A percentile compares a stretch with the other conserved stretches of the same genome.
phyloP scores from a whole-genome alignment of 2,329 filamentous ascomycete species.

The Cytospora schulzeri region DNA sequence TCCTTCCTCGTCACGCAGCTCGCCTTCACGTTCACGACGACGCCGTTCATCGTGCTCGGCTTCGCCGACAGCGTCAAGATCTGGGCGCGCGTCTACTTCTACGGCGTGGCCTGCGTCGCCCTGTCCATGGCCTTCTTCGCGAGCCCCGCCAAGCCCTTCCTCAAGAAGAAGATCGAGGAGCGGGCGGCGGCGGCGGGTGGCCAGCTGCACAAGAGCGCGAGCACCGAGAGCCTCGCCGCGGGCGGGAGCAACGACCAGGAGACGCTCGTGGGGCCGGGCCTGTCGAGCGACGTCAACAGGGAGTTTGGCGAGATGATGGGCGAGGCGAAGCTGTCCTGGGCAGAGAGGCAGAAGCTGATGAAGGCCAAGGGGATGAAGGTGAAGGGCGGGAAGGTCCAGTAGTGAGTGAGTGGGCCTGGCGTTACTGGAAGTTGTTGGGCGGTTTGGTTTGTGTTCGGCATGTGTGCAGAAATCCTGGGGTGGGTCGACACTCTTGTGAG shows the following conservation, averaged over 20 bases:
- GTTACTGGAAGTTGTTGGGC: background rate
- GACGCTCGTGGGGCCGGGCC: constrained; percentile 77
- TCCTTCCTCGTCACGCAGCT: constrained; percentile 77
- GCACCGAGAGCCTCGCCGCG: constrained; percentile 56
- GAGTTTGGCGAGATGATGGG: constrained; percentile 78
- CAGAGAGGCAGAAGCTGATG: constrained; percentile 48
- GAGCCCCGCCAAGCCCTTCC: constrained; percentile 68
- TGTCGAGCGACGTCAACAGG: constrained; percentile 73
- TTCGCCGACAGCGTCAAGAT: constrained; percentile 71
- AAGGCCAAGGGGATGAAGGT: constrained; percentile 18
- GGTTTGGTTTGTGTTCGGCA: background rate
- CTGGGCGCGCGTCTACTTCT: constrained; percentile 90
- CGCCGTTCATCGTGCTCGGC: constrained; percentile 82
- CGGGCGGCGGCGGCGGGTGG: constrained; percentile 52
- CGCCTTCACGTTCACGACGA: constrained; percentile 79
- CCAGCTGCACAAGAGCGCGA: constrained; percentile 40
- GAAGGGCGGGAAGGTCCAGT: constrained; percentile 10
- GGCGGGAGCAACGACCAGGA: constrained; percentile 43
- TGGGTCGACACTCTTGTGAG: too few species aligned
- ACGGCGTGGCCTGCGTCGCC: constrained; percentile 69
- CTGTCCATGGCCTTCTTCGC: constrained; percentile 74
- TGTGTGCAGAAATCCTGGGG: too few species aligned
- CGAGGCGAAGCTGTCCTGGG: constrained; percentile 75
- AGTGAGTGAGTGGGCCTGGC: background rate
- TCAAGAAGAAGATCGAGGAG: constrained; percentile 61